Evolutionary conservation across 2,329 filamentous ascomycete species (phyloP).

Genomic region (Stagonosporopsis vannaccii): DNA sequence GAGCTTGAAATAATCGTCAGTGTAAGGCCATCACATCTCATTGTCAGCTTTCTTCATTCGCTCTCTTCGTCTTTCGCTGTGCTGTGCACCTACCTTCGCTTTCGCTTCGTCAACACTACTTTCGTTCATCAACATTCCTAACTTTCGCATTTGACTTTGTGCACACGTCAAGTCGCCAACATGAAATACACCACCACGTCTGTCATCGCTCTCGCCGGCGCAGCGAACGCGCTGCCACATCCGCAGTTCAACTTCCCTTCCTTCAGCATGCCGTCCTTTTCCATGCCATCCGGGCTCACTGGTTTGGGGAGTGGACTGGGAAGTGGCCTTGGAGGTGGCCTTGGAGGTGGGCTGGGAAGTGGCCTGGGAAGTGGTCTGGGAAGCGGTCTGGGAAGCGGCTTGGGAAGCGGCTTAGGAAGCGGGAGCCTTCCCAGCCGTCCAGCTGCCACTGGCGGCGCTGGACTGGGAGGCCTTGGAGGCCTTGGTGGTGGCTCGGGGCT

Average conservation of each 20-base stretch:
- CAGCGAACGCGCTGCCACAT: constrained; percentile 31
- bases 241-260: constrained; percentile 26
- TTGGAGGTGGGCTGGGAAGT: too few species aligned
- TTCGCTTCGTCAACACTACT: neutral
- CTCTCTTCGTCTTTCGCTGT: constrained; percentile 24
- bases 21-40: constrained; percentile 9
- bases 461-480: neutral
- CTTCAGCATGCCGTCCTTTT: constrained; percentile 24
- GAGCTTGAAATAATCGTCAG: neutral
- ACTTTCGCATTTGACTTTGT: constrained; percentile 7
- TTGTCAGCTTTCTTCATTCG: constrained; percentile 15
- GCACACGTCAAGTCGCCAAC: constrained; percentile 2
- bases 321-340: neutral
- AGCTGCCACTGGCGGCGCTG: constrained; percentile 1
- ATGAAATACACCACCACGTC: constrained; percentile 37
- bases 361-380: too few species aligned
- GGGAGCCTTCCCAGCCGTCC: neutral
- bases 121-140: neutral
- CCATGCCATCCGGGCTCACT: constrained; percentile 16
- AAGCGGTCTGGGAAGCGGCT: too few species aligned
- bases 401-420: neutral
- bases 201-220: constrained; percentile 29
- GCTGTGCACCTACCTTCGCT: constrained; percentile 32
- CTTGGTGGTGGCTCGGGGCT: neutral
- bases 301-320: constrained; percentile 2